Evolutionary conservation across 2,329 filamentous ascomycete genomes (phyloP), one percentile per base, ranked within the genome.

Genomic region (Sporothrix phasma): DNA sequence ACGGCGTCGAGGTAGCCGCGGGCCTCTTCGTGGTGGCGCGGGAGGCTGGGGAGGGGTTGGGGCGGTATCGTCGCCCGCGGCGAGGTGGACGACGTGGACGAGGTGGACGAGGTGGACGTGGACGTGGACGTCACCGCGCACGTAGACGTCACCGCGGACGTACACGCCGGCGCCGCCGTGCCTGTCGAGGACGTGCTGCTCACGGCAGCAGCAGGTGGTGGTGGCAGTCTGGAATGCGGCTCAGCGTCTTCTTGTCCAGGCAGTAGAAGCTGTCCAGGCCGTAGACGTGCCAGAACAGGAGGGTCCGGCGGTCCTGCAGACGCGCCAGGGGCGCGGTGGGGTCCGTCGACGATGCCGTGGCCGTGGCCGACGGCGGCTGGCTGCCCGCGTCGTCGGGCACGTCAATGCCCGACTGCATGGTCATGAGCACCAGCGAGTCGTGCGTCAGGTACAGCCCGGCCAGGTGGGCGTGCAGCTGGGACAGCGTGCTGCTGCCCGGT

Each of bases 401-500:
- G 47, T 62, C 41, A 15, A 66, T 64, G 19, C 65, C 65, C 11
- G 65, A 66, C 51, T 66, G 65, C 65, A 66, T 58, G 6, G 67
- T 68, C 70, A 70, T 69, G 39, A 72, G 53, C 2, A 71, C 69
- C 6, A 71, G 67, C 34, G 70, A 67, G 62, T 71, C 68, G 47
- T 68, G 69, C 4, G 66, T 70, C 39, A 71, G 61, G 45, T 70
- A 70, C 7, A 71, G 59, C 3, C 51, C 62, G 8, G 66, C 68
- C 5, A 71, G 56, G 24, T 68, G 64, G 7, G 53, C 63, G 13
- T 58, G 54, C 37, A 66, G 43, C 24, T 61, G 46, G 11, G 43
- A 26, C 15, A 58, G 13, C 3, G 34, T 37, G 34, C 34, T 2
- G 11, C 34, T 15, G 11, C 34, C 26, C 43, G 1, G 45, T 26